Evolutionary conservation across 176 grass and related monocot species (phyloP), one percentile per base, ranked within the genome.

Genomic region (Phoenix dactylifera): DNA sequence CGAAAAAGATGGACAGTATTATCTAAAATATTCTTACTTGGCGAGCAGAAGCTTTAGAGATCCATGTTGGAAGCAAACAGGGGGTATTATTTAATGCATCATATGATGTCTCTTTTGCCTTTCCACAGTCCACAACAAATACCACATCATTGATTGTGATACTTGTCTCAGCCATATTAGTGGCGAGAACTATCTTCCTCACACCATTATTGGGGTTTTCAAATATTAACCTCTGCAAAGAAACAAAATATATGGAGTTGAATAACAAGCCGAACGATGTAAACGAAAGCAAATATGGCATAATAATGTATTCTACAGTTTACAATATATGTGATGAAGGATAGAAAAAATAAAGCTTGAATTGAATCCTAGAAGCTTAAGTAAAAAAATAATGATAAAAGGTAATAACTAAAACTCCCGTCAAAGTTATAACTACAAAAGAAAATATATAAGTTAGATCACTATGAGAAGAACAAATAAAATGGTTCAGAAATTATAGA

Each of bases 41-140:
- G 82, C 81, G 83, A 22, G 84, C 84, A 70, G 93, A 88, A 79
- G 93, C 93, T 71, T 98, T 98, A 59, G 93, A 98, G 56, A 98
- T 98, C 93, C 93, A 98, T 48, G 93, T 88, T 0, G 87, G 87
- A 69, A 98, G 87, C 66, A 98, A 80, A 82, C 93, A 98, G 1
- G 93, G 93, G 16, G 93, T 98, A 68, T 98, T 98, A 69, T 98
- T 98, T 66, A 98, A 75, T 77, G 93, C 93, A 88, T 98, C 93
- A 63, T 98, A 98, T 52, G 93, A 98, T 51, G 93, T 98, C 70
- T 98, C 93, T 76, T 98, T 98, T 72, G 93, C 93, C 63, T 98
- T 98, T 52, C 93, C 93, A 68, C 84, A 85, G 58, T 98, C 93
- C 63, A 98, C 84, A 76, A 98, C 93, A 85, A 85, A 98, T 52